These are phyloP conservation scores for Corinectria fuckeliana DNA, from an alignment of 2,329 filamentous ascomycete genomes.

Conservation along the genomic window DNA sequence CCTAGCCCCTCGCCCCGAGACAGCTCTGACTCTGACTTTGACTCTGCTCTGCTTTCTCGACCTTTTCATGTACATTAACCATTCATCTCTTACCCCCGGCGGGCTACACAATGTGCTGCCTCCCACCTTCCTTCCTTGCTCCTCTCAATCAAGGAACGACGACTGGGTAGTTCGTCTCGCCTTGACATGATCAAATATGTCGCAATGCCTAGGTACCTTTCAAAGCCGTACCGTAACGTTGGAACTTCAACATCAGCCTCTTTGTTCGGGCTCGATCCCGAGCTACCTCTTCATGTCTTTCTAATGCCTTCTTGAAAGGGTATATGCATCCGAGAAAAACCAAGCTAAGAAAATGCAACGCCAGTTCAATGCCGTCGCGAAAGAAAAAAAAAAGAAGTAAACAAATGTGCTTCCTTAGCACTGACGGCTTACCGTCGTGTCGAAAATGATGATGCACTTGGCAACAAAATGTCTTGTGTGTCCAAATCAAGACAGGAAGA, in stretches of 20 bases:
- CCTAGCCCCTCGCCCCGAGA: neutral
- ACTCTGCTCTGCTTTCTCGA: neutral
- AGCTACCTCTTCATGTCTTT: neutral
- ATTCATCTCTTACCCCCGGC: neutral
- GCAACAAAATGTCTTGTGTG: neutral
- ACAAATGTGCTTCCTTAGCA: constrained; percentile 2
- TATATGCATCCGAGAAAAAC: constrained; percentile 18
- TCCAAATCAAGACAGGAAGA: constrained; percentile 3
- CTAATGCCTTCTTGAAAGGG: constrained; percentile 13
- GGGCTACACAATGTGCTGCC: neutral
- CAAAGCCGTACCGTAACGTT: neutral
- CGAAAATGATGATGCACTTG: neutral
- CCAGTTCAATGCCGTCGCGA: constrained; percentile 1
- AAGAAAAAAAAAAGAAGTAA: neutral
- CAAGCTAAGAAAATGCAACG: constrained; percentile 10
- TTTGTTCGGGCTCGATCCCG: neutral
- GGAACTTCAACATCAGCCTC: neutral
- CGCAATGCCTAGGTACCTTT: neutral
- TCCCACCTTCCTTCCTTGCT: neutral
- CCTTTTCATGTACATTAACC: neutral
- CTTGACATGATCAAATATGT: constrained; percentile 1
- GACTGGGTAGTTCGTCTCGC: neutral
- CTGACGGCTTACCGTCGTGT: neutral
- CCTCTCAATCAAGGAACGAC: neutral
- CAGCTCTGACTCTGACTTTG: neutral